Evolutionary conservation across 306 rosid species (phyloP).

Genomic region (Ochetophila trinervis): DNA sequence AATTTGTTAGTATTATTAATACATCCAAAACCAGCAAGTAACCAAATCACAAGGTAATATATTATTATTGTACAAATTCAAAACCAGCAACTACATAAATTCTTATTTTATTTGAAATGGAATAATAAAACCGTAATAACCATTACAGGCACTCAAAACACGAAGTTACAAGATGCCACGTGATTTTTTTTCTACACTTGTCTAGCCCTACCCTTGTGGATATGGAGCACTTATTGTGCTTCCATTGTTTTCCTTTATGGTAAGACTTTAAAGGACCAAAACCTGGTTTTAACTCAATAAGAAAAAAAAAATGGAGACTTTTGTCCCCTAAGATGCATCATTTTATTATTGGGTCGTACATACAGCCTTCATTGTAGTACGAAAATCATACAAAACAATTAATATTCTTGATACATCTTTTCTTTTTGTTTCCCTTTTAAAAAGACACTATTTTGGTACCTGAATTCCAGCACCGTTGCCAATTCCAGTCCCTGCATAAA

Average conservation of each 20-base stretch:
- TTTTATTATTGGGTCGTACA: no score
- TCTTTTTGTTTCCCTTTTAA: background rate
- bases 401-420: background rate
- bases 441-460: constrained; percentile 41
- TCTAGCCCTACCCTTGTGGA: background rate
- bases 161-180: no score
- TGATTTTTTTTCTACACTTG: no score
- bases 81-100: no score
- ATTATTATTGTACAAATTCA: background rate
- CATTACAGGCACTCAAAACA: no score
- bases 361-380: no score
- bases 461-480: constrained; percentile 76
- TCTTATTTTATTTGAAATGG: no score
- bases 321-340: no score
- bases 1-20: constrained; percentile 10
- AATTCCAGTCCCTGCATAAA: constrained; percentile 40
- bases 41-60: constrained; percentile 2
- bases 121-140: no score
- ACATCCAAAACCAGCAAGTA: background rate
- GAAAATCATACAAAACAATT: background rate
- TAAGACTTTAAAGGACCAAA: background rate
- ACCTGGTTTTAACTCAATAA: background rate
- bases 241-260: background rate
- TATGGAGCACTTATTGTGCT: background rate
- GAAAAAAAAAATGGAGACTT: no score